Evolutionary conservation across 192 early-diverging fungal genomes (phyloP), one percentile per base, ranked within the genome.

Genomic region (Chytriomyces hyalinus): DNA sequence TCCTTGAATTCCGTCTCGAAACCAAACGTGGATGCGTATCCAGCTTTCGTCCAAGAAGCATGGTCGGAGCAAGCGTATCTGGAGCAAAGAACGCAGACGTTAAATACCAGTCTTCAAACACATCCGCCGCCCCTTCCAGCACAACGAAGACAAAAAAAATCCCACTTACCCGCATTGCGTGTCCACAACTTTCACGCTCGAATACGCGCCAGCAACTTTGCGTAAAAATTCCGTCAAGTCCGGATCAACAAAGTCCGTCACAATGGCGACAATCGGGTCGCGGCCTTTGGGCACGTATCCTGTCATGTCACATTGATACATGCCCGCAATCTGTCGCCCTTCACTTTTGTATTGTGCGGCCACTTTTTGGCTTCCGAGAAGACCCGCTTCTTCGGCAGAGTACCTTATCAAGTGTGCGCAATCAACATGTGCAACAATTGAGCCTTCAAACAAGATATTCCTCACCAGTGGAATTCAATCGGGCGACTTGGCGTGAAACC

Each of bases 291-390:
- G 88, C 77, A 77, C 79, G 74, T 92, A 98, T 44, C 95, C 97
- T 13, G 96, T 97, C 97, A 98, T 98, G 80, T 98, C 97, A 77
- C 91, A 87, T 75, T 97, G 95, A 47, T 93, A 83, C 87, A 94
- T 92, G 45, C 90, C 95, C 65, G 88, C 82, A 6, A 98, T 91
- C 24, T 84, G 77, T 51, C 84, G 84, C 3, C 73, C 80, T n/a
- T 84, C 80, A 11, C 83, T 70, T 70, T 87, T 81, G 83, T 96
- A 97, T 45, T 88, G 78, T 49, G 84, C 65, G 8, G 92, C 92
- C 66, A 97, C 89, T 67, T 87, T 93, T 85, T 96, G 95, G 43
- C 91, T 93, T 13, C 97, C 96, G 70, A 97, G 86, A 8, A 99
- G 85, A 49, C 94, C 95, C 70, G 86, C 80, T 59, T 82, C 80